A percentile compares a stretch with the other conserved stretches of the same genome.
These are phyloP conservation scores for Stentor roeselii DNA, from an alignment of 73 alveolate genomes.

Conservation along the genomic window DNA sequence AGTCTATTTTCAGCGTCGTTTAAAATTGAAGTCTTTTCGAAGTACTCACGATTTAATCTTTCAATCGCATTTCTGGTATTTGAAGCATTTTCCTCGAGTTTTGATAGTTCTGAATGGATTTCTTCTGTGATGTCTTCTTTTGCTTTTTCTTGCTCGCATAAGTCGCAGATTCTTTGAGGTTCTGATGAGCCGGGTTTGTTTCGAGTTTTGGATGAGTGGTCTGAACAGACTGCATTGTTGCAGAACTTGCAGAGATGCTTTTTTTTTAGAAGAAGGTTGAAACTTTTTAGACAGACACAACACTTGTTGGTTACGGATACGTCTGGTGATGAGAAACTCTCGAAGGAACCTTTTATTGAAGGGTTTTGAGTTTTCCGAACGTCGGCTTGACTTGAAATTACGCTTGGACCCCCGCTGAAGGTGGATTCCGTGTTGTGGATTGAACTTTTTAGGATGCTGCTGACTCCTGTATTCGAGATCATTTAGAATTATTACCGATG, in stretches of 20 bases:
- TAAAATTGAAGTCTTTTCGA: background rate
- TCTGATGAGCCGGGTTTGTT: background rate
- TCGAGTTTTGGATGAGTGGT: conserved; percentile 2
- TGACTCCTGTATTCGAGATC: background rate
- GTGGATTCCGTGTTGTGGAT: background rate
- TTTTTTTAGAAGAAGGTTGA: background rate
- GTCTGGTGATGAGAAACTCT: background rate
- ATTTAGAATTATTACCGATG: too few relatives aligned
- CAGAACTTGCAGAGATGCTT: conserved; percentile 6
- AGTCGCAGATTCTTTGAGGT: conserved; percentile 24
- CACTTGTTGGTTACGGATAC: background rate
- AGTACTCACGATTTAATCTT: conserved; percentile 4
- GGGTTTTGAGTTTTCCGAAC: background rate
- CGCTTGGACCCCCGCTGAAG: background rate
- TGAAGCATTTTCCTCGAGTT: background rate
- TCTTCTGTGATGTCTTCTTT: conserved; percentile 6
- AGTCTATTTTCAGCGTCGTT: background rate
- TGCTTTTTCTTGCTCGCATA: background rate
- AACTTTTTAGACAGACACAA: background rate
- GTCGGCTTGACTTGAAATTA: background rate
- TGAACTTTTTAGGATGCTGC: background rate
- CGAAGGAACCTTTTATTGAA: background rate
- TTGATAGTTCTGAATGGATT: background rate
- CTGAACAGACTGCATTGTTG: conserved; percentile 21
- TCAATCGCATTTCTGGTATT: background rate